Conservation (phyloP, 192 early-diverging fungal genomes). For the Coemansia sp. region DNA sequence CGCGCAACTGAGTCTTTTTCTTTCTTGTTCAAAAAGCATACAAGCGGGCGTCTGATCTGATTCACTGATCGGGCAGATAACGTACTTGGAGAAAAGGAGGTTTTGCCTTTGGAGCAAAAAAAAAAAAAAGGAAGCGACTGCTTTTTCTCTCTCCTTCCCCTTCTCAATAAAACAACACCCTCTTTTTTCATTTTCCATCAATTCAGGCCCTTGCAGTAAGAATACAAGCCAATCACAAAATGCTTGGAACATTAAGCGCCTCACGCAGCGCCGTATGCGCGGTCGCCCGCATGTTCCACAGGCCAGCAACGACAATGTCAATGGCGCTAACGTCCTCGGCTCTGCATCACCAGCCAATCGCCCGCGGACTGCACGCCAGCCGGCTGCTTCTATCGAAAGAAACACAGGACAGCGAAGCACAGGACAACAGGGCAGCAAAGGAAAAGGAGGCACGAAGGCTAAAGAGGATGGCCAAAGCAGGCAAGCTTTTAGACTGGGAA, state of each 20-base stretch:
- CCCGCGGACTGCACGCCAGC: background rate
- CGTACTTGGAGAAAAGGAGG: too few species aligned
- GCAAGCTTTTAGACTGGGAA: conserved; percentile 57
- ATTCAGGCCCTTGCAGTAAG: background rate
- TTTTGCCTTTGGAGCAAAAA: too few species aligned
- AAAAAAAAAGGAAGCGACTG: background rate
- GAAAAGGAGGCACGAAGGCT: background rate
- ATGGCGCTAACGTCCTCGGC: background rate
- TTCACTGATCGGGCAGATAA: background rate
- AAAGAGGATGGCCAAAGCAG: background rate
- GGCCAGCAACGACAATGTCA: background rate
- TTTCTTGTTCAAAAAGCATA: too few species aligned
- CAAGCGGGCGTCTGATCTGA: background rate
- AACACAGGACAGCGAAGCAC: too few species aligned
- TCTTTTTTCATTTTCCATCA: background rate
- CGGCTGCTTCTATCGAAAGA: background rate
- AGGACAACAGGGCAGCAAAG: background rate
- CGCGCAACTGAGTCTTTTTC: background rate
- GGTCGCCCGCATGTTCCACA: background rate
- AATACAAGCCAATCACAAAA: background rate
- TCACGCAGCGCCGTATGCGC: background rate
- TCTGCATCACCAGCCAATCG: background rate
- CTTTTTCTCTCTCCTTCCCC: background rate
- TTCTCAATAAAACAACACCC: background rate
- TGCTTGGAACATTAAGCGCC: background rate